These are phyloP conservation scores for Chloropicon primus DNA, from an alignment of 139 green algal genomes.

Conservation along the genomic window DNA sequence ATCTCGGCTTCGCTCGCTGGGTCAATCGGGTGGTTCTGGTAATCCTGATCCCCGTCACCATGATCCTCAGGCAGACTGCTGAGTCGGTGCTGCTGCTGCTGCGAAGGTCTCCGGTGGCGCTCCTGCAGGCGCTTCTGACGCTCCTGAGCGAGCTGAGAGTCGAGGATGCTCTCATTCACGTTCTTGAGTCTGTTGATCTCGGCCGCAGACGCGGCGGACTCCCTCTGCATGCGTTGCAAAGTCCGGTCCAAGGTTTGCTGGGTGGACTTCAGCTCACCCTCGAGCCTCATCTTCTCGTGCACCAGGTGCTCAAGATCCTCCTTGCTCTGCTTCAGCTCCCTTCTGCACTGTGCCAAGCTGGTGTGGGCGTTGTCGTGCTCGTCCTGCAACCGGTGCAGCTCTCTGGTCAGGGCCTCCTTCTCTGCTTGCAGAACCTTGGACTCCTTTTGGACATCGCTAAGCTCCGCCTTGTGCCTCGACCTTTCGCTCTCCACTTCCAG, in stretches of 20 bases:
- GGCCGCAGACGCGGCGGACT: background rate
- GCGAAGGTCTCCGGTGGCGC: too few relatives aligned
- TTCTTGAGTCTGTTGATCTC: background rate
- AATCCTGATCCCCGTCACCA: background rate
- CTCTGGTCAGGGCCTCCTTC: background rate
- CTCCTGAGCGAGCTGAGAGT: background rate
- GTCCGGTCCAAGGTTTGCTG: background rate
- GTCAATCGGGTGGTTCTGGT: background rate
- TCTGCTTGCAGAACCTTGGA: background rate
- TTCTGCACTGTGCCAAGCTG: background rate
- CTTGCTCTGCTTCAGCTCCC: background rate
- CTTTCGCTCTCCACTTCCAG: background rate
- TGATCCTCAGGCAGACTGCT: background rate
- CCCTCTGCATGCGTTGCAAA: background rate
- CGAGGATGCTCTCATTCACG: background rate
- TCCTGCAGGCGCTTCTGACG: background rate
- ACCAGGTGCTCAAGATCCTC: background rate
- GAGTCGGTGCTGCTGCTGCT: too few relatives aligned
- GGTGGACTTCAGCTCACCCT: background rate
- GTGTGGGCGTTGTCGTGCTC: background rate
- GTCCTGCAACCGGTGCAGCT: background rate
- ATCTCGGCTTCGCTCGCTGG: background rate
- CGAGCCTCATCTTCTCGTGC: background rate
- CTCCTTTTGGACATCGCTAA: background rate
- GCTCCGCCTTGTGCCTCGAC: background rate